Evolutionary conservation across 345 rosid genomes (phyloP).

Genomic region (Clausena lansium): DNA sequence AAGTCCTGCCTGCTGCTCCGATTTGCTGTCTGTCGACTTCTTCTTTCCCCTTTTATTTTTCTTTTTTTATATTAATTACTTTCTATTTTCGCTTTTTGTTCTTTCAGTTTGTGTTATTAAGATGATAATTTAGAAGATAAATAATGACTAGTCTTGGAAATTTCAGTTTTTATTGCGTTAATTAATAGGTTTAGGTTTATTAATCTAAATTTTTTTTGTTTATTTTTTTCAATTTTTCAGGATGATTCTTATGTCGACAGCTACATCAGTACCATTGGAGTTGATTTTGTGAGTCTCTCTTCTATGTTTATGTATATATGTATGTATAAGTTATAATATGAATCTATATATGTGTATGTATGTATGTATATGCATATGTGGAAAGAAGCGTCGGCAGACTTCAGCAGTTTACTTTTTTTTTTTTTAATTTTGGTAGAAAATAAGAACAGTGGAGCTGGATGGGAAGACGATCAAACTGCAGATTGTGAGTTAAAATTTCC

Average conservation of each 20-base stretch:
- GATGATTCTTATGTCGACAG: constrained; percentile 88
- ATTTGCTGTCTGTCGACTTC: constrained; percentile 56
- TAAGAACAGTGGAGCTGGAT: constrained; percentile 74
- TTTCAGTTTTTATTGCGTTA: neutral
- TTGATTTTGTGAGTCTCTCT: constrained; percentile 65
- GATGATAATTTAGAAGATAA: neutral
- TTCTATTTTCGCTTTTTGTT: neutral
- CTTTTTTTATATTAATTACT: neutral
- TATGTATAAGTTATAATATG: neutral
- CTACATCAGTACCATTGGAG: constrained; percentile 86
- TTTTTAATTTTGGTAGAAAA: constrained; percentile 44
- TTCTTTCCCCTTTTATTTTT: neutral
- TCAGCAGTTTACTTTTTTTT: neutral
- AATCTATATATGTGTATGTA: neutral
- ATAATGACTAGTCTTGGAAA: neutral
- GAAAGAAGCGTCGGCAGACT: neutral
- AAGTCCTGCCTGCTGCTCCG: constrained; percentile 80
- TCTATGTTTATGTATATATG: neutral
- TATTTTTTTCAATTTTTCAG: constrained; percentile 27
- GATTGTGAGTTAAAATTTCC: constrained; percentile 41
- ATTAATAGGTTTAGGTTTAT: constrained; percentile 1
- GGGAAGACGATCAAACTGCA: constrained; percentile 80
- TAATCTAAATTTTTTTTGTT: neutral
- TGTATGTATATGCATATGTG: neutral
- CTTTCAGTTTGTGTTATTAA: neutral